Conservation (phyloP, 768 basidiomycete species). For the Suillus plorans region DNA sequence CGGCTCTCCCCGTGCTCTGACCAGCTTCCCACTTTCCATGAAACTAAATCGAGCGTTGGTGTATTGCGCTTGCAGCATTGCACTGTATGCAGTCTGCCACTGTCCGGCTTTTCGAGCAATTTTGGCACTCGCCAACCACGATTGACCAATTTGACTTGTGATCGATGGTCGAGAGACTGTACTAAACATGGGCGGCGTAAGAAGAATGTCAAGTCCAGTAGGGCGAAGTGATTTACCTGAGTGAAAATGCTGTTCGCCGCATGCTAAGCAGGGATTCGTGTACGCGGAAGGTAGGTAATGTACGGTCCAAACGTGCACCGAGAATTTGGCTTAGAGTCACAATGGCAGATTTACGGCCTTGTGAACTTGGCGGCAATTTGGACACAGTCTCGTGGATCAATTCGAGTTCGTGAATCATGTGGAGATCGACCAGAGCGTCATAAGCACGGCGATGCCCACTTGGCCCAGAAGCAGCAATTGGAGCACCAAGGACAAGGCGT, state of each 20-base stretch:
- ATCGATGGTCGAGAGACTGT: constrained; percentile 35
- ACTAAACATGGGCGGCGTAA: not conserved
- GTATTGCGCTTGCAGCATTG: constrained; percentile 86
- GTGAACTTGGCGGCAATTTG: constrained; percentile 37
- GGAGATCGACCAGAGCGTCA: constrained; percentile 81
- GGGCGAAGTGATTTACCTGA: constrained; percentile 48
- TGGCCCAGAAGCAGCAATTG: constrained; percentile 78
- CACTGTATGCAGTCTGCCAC: constrained; percentile 95
- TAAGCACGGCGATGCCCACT: constrained; percentile 86
- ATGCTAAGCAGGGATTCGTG: constrained; percentile 90
- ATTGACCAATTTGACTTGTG: constrained; percentile 67
- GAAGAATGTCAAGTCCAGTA: not conserved
- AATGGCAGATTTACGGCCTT: constrained; percentile 44
- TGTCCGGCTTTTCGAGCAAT: constrained; percentile 95
- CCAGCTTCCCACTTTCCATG: constrained; percentile 86
- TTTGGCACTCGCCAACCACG: constrained; percentile 94
- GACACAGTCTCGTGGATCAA: constrained; percentile 51
- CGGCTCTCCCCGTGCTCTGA: constrained; percentile 76
- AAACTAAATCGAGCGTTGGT: constrained; percentile 72
- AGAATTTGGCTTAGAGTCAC: constrained; percentile 39
- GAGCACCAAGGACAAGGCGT: constrained; percentile 70
- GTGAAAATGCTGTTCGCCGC: constrained; percentile 78
- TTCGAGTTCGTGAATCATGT: constrained; percentile 84
- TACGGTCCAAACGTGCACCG: constrained; percentile 65
- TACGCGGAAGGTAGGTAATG: constrained; percentile 83